Conservation (phyloP, 208 protist genomes). For the Angomonas desouzai region DNA sequence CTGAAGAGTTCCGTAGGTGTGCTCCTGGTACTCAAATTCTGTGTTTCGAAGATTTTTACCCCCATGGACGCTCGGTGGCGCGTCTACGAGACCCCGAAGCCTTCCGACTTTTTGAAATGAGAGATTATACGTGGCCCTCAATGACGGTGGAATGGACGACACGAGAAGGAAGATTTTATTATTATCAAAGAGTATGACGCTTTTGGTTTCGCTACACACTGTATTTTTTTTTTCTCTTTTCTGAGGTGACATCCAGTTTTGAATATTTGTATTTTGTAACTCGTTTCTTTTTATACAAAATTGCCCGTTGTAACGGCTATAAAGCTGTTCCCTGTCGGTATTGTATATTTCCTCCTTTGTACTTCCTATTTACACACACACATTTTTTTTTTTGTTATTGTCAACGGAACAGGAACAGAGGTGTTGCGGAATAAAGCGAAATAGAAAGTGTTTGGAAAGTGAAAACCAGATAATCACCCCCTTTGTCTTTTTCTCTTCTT, state of each 20-base stretch:
- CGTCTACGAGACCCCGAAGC: slow-evolving; percentile 55
- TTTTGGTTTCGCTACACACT: neutral
- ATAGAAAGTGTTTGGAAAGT: no score
- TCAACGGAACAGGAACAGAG: no score
- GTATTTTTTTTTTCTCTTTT: neutral
- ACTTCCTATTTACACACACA: no score
- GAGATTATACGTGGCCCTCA: slow-evolving; percentile 55
- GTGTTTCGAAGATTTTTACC: slow-evolving; percentile 73
- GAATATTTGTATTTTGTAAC: no score
- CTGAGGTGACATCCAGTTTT: no score
- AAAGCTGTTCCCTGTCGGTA: no score
- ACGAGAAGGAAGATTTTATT: slow-evolving; percentile 53
- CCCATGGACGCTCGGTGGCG: slow-evolving; percentile 43
- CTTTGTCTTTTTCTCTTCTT: neutral
- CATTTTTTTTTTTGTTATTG: no score
- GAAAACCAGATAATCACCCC: neutral
- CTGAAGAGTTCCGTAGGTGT: slow-evolving; percentile 33
- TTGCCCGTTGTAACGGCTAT: no score
- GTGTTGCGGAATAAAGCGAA: no score
- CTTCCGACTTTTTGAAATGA: slow-evolving; percentile 60
- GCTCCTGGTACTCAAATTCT: slow-evolving; percentile 37
- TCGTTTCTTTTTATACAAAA: no score
- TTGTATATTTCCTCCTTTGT: no score
- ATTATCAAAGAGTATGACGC: slow-evolving; percentile 19
- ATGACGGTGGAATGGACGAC: slow-evolving; percentile 55